Percentiles rank a stretch among this genome's conserved stretches.
phyloP scores from a whole-genome alignment of 1,284 basidiomycete genomes.

The Fomitiporia mediterranea region DNA sequence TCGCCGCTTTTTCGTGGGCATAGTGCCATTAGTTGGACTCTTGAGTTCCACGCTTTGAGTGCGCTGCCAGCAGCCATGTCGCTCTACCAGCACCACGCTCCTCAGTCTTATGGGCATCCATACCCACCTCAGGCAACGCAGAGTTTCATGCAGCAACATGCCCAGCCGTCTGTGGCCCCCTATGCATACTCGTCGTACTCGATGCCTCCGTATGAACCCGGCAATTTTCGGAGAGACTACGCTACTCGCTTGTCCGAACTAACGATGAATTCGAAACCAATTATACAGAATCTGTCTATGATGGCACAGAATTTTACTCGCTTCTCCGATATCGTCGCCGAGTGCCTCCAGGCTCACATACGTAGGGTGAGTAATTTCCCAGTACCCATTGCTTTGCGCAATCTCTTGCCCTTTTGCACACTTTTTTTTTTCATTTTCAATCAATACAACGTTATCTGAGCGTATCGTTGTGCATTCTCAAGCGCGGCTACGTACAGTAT shows the following conservation, averaged over 20 bases:
- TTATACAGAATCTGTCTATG: slow-evolving; percentile 94
- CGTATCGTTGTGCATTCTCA: slow-evolving; percentile 8
- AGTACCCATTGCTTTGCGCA: slow-evolving; percentile 14
- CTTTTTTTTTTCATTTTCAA: not conserved
- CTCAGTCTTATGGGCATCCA: slow-evolving; percentile 11
- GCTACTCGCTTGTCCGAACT: slow-evolving; percentile 74
- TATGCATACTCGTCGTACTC: slow-evolving; percentile 39
- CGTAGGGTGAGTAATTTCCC: slow-evolving; percentile 66
- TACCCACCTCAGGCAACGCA: slow-evolving; percentile 16
- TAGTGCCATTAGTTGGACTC: not conserved
- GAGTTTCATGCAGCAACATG: slow-evolving; percentile 36
- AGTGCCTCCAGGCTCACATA: slow-evolving; percentile 87
- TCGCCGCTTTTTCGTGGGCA: not conserved
- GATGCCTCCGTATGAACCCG: slow-evolving; percentile 57
- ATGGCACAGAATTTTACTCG: slow-evolving; percentile 85
- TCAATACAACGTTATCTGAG: not conserved
- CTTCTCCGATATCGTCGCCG: slow-evolving; percentile 73
- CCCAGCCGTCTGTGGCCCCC: slow-evolving; percentile 41
- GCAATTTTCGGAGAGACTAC: slow-evolving; percentile 80
- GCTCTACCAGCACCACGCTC: slow-evolving; percentile 14
- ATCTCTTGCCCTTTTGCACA: not conserved
- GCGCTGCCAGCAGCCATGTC: slow-evolving; percentile 14
- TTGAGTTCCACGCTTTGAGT: slow-evolving; percentile 4
- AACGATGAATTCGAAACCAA: slow-evolving; percentile 92
- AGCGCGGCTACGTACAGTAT: slow-evolving; percentile 14